A percentile compares a stretch with the other conserved stretches of the same genome.
Conservation (phyloP, 495 filamentous ascomycete genomes). For the Tuber calosporum region DNA sequence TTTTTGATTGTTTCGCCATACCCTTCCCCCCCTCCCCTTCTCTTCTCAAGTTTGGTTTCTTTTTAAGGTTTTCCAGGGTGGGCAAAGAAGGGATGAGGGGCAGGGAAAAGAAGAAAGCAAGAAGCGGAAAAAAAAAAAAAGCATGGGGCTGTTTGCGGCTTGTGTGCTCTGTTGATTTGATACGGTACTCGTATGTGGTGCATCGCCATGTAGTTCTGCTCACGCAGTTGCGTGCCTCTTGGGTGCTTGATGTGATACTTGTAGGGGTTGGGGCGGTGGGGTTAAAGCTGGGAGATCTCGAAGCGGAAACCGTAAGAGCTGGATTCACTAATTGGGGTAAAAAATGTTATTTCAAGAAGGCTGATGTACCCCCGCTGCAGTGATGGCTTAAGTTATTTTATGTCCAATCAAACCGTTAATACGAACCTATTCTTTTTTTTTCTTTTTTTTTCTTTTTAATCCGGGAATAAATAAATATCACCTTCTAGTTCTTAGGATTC, state of each 20-base stretch:
- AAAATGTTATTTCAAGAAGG: neutral
- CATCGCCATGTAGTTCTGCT: neutral
- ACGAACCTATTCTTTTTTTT: neutral
- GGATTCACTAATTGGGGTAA: neutral
- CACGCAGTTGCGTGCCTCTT: neutral
- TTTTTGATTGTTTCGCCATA: neutral
- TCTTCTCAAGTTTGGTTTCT: neutral
- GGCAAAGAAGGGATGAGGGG: neutral
- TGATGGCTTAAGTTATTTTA: neutral
- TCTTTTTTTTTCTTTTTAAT: neutral
- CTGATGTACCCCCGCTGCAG: neutral
- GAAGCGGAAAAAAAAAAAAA: neutral
- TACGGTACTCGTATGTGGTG: neutral
- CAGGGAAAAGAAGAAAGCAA: neutral
- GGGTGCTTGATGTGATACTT: neutral
- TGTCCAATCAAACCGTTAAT: neutral
- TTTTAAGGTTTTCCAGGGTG: neutral
- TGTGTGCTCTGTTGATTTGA: neutral
- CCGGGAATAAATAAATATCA: neutral
- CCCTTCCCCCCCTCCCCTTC: neutral
- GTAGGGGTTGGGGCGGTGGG: neutral
- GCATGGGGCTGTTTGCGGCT: slow-evolving; percentile 2
- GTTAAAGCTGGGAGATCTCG: neutral
- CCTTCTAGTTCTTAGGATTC: neutral
- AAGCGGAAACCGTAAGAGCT: neutral